phyloP scores from a whole-genome alignment of 352 stramenopile genomes.

The Phytopythium oedochilum region DNA sequence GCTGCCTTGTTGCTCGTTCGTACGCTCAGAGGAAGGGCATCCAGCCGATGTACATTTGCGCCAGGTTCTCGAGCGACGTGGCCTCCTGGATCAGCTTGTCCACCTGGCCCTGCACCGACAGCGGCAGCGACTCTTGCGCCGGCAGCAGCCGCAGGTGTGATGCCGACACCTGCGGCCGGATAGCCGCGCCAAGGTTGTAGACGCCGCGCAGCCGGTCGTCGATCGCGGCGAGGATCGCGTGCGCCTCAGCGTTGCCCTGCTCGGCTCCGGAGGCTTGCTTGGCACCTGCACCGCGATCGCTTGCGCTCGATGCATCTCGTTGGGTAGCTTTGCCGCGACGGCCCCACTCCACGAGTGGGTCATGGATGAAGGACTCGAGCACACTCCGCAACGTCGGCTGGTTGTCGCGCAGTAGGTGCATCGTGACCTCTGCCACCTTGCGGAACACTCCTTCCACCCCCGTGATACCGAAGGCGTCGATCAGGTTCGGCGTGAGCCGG shows the following conservation, averaged over 20 bases:
- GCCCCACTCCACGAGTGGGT: conserved; percentile 93
- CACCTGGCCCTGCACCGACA: conserved; percentile 92
- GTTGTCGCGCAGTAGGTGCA: conserved; percentile 93
- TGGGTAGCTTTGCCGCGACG: conserved; percentile 69
- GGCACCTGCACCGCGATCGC: conserved; percentile 24
- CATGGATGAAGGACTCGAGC: conserved; percentile 99
- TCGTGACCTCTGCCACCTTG: conserved; percentile 89
- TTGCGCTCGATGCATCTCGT: conserved; percentile 32
- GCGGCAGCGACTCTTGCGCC: conserved; percentile 82
- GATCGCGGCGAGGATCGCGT: conserved; percentile 86
- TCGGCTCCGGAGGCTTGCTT: background rate
- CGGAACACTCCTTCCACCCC: conserved; percentile 95
- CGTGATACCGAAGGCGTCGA: conserved; percentile 99
- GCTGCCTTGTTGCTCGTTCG: background rate
- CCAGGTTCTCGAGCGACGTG: conserved; percentile 89
- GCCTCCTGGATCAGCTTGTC: conserved; percentile 93
- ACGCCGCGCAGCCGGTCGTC: conserved; percentile 90
- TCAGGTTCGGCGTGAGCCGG: conserved; percentile 98
- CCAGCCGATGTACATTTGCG: conserved; percentile 96
- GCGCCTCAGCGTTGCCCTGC: conserved; percentile 80
- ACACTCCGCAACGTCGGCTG: conserved; percentile 97
- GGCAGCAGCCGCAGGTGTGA: conserved; percentile 65
- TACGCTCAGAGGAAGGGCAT: conserved; percentile 85
- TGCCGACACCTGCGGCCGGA: conserved; percentile 58
- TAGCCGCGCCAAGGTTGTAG: conserved; percentile 88